Percentiles rank a stretch among this genome's conserved stretches.
These are phyloP conservation scores for Sphaerostilbella broomeana DNA, from an alignment of 2,329 filamentous ascomycete genomes.

Conservation along the genomic window DNA sequence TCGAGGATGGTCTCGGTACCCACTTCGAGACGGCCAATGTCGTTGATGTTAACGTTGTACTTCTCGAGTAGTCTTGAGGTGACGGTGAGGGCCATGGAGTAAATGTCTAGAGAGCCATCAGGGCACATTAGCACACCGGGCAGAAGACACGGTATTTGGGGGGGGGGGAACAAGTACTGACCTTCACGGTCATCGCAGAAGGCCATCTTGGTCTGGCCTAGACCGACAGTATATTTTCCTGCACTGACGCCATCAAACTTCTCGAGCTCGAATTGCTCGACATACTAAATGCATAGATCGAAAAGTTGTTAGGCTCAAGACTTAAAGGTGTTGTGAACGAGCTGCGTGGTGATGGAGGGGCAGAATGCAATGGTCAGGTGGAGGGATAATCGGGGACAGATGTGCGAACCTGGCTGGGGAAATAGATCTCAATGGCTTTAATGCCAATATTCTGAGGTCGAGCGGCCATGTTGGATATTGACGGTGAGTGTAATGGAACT, in stretches of 20 bases:
- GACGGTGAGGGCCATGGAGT: slow-evolving; percentile 75
- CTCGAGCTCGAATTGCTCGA: slow-evolving; percentile 76
- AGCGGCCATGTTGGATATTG: slow-evolving; percentile 52
- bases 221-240: slow-evolving; percentile 86
- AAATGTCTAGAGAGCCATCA: slow-evolving; percentile 59
- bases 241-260: slow-evolving; percentile 77
- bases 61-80: slow-evolving; percentile 73
- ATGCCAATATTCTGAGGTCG: slow-evolving; percentile 85
- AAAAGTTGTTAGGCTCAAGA: slow-evolving; percentile 4
- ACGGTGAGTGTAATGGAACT: background rate
- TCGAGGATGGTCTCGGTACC: slow-evolving; percentile 80
- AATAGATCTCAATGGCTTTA: slow-evolving; percentile 88
- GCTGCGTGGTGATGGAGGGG: slow-evolving; percentile 18
- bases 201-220: slow-evolving; percentile 87
- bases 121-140: background rate
- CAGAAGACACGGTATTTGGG: background rate
- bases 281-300: slow-evolving; percentile 53
- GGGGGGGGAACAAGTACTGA: slow-evolving; percentile 34
- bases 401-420: slow-evolving; percentile 69
- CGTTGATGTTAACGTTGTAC: slow-evolving; percentile 73
- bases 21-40: slow-evolving; percentile 75
- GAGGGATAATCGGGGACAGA: slow-evolving; percentile 7
- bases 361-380: slow-evolving; percentile 11
- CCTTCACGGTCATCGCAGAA: slow-evolving; percentile 88
- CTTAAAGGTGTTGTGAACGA: background rate